A percentile compares a stretch with the other conserved stretches of the same genome.
phyloP scores from a whole-genome alignment of 2,329 filamentous ascomycete species.

The Camptophora hylomeconis region DNA sequence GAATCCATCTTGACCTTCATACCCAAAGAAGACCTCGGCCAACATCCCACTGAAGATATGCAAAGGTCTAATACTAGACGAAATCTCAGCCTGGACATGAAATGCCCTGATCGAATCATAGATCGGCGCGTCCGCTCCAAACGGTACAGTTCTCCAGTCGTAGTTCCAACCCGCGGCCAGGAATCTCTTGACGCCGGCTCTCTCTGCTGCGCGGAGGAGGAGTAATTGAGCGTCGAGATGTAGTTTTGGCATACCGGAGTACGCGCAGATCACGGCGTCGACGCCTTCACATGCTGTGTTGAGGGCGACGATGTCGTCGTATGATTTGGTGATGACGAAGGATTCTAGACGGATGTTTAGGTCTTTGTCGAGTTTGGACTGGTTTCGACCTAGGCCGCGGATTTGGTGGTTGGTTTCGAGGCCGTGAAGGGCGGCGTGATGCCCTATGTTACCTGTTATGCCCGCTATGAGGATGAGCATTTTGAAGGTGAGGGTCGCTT shows the following conservation, averaged over 20 bases:
- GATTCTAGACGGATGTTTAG: constrained; percentile 16
- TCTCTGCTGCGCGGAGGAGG: constrained; percentile 25
- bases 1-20: constrained; percentile 1
- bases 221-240: constrained; percentile 24
- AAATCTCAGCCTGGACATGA: constrained; percentile 10
- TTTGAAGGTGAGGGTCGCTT: no score
- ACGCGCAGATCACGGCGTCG: constrained; percentile 25
- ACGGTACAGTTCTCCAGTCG: constrained; percentile 21
- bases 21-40: constrained; percentile 17
- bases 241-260: constrained; percentile 17
- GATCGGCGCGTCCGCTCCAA: no score
- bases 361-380: constrained; percentile 18
- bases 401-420: constrained; percentile 21
- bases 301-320: constrained; percentile 22
- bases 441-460: constrained; percentile 25
- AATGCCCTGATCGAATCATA: constrained; percentile 26
- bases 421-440: constrained; percentile 17
- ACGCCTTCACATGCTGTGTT: constrained; percentile 22
- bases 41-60: constrained; percentile 22
- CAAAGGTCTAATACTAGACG: constrained; percentile 19
- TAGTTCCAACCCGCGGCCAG: constrained; percentile 22
- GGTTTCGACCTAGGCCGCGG: constrained; percentile 23
- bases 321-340: constrained; percentile 17
- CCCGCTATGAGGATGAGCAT: constrained; percentile 28
- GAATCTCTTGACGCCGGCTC: constrained; percentile 22